Percentiles rank a stretch among this genome's conserved stretches.
Evolutionary conservation across 768 basidiomycete genomes (phyloP).

Genomic region (Phaeotremella fagi): DNA sequence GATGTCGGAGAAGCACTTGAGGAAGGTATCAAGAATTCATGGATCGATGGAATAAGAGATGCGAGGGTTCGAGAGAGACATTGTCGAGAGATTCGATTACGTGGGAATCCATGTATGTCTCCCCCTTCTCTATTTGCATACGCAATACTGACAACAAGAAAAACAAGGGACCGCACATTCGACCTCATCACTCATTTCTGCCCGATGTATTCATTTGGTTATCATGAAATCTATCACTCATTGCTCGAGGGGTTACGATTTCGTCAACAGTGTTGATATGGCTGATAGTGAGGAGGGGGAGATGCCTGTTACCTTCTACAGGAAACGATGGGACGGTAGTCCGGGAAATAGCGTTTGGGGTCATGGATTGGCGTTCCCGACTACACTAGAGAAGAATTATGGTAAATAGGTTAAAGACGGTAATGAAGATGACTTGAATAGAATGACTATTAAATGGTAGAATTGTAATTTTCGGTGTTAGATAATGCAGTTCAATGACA

Average conservation of each 20-base stretch:
- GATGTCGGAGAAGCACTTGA: conserved; percentile 38
- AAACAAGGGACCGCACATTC: conserved; percentile 36
- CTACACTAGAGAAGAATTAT: too few species aligned
- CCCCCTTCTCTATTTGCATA: background rate
- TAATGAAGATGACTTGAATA: too few species aligned
- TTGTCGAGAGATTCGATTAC: conserved; percentile 37
- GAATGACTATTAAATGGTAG: too few species aligned
- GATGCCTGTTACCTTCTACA: conserved; percentile 36
- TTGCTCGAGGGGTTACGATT: conserved; percentile 29
- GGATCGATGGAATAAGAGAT: conserved; percentile 35
- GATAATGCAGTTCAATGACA: too few species aligned
- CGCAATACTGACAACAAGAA: background rate
- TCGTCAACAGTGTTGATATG: conserved; percentile 39
- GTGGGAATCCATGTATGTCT: conserved; percentile 35
- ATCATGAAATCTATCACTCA: conserved; percentile 38
- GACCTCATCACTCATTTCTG: conserved; percentile 31
- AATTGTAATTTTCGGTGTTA: too few species aligned
- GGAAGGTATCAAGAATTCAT: conserved; percentile 31
- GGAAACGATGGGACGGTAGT: conserved; percentile 10
- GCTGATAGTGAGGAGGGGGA: conserved; percentile 38
- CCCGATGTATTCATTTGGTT: conserved; percentile 35
- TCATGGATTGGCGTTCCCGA: too few species aligned
- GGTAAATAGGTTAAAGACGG: too few species aligned
- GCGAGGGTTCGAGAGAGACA: conserved; percentile 36
- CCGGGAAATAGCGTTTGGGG: background rate